Base-by-base conservation (phyloP, 768 basidiomycete genomes). In the Tricholoma furcatifolium region DNA sequence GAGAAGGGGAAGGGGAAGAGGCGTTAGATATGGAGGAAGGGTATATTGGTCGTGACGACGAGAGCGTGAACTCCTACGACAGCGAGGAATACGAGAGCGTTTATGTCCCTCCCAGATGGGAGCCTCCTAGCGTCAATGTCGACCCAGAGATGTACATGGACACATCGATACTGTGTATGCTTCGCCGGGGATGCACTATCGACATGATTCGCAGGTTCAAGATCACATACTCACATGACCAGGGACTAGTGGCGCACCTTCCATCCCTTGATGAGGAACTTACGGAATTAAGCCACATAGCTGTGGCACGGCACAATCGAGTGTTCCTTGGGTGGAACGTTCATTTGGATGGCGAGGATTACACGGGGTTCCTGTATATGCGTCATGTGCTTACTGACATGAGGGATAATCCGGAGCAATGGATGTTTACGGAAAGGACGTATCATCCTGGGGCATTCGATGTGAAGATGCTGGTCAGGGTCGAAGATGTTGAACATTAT, bases 251-350 rank as follows among this genome's bases (percentile, higher is more conserved):
- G 17, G 79, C 80, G 9, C 68, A 70, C 32, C 56, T 76, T 7
- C 62, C 58, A n/a, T 74, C 73, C 1, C 47, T 76, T 41, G 62
- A 71, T 6, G 71, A 72, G 24, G 60, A 66, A 8, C 63, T 62
- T 43, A 56, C 62, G 36, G 53, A 56, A 15, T 58, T 59, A n/a
- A 34, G 21, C 46, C 65, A 21, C 63, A 70, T 23, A 57, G 63
- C 30, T 53, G 59, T 36, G 54, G 39, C 39, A 51, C 62, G 55
- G 17, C 70, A 75, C 61, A 71, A 77, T 57, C 72, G 75, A 23
- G 61, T 88, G 8, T 84, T 74, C 56, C 73, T 90, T 4, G 88
- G 88, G 4, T 90, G 85, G 85, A 88, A 87, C 57, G 76, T 89
- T 49, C 58, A 67, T 17, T 65, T 84, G 43, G 74, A 81, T 51